Evolutionary conservation across 306 rosid species (phyloP).

Genomic region (Comarum palustre): DNA sequence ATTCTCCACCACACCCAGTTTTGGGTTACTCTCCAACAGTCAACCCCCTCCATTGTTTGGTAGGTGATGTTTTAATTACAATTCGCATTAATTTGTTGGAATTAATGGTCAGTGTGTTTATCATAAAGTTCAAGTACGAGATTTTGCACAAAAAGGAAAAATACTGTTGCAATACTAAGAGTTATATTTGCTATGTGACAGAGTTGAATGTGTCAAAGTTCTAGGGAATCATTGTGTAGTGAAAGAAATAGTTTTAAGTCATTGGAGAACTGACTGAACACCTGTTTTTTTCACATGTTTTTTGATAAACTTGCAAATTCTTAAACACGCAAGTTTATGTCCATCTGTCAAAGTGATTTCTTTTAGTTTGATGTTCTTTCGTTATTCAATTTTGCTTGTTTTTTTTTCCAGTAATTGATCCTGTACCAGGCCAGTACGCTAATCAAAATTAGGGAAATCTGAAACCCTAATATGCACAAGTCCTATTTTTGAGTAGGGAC

Average conservation of each 20-base stretch:
- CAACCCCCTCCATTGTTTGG: conserved; percentile 50
- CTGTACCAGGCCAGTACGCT: neutral
- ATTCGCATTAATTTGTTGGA: neutral
- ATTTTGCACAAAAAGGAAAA: neutral
- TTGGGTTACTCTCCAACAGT: conserved; percentile 23
- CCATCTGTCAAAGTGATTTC: neutral
- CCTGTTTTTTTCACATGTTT: neutral
- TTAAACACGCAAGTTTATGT: neutral
- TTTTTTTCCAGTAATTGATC: neutral
- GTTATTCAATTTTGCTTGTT: neutral
- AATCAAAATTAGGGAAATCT: neutral
- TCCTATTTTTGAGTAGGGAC: conserved; percentile 8
- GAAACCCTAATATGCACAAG: conserved; percentile 19
- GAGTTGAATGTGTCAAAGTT: neutral
- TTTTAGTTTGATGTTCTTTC: neutral
- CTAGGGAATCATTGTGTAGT: neutral
- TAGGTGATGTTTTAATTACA: conserved; percentile 31
- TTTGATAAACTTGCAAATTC: neutral
- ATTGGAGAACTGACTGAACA: neutral
- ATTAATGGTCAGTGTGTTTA: neutral
- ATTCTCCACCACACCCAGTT: conserved; percentile 18
- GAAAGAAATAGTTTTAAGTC: neutral
- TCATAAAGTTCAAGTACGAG: neutral
- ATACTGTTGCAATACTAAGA: neutral
- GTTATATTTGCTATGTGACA: neutral